Conservation (phyloP, 2,329 filamentous ascomycete species). For the Juglanconis juglandina region DNA sequence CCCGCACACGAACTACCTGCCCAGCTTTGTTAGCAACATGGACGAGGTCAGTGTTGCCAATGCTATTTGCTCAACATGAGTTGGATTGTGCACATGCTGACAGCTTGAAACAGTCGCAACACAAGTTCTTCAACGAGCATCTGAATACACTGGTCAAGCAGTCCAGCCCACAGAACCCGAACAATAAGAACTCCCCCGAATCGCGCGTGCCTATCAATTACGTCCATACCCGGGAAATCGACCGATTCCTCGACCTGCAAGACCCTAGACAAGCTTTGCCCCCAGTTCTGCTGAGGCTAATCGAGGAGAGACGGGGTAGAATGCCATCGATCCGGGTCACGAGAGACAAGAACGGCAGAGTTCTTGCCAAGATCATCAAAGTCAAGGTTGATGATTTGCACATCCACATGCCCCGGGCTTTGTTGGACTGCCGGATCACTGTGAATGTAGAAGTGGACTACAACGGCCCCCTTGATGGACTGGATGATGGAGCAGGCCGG, state of each 20-base stretch:
- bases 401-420: conserved; percentile 70
- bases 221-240: conserved; percentile 75
- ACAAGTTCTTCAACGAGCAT: conserved; percentile 78
- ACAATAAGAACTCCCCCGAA: conserved; percentile 34
- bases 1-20: conserved; percentile 35
- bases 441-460: conserved; percentile 93
- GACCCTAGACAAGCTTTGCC: conserved; percentile 59
- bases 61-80: background rate
- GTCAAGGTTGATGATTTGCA: conserved; percentile 84
- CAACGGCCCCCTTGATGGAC: conserved; percentile 62
- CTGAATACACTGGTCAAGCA: conserved; percentile 68
- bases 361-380: conserved; percentile 86
- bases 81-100: background rate
- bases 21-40: conserved; percentile 85
- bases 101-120: conserved; percentile 61
- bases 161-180: conserved; percentile 52
- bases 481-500: conserved; percentile 39
- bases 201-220: conserved; percentile 69
- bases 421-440: conserved; percentile 88
- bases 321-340: conserved; percentile 66
- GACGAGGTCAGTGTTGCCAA: conserved; percentile 61
- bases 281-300: conserved; percentile 57
- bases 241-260: conserved; percentile 74
- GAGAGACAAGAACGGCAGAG: conserved; percentile 65
- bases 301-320: conserved; percentile 45